phyloP scores from a whole-genome alignment of 2,329 filamentous ascomycete species.

The Aspergillus ustus region DNA sequence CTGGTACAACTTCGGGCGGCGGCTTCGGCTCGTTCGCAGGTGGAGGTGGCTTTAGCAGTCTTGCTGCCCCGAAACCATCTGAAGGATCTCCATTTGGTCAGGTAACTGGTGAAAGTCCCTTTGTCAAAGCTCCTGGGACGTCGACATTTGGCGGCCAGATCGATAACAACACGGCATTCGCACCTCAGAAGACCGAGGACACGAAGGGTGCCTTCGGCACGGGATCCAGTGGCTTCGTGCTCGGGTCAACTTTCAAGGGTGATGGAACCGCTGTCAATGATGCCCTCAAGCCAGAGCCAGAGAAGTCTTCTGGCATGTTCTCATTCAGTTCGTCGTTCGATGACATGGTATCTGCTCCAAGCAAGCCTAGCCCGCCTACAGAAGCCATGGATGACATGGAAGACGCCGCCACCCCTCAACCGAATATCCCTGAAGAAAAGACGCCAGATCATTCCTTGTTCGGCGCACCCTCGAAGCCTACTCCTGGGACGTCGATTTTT shows the following conservation, averaged over 20 bases:
- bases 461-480: slow-evolving; percentile 29
- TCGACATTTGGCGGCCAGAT: slow-evolving; percentile 38
- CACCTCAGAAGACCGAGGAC: slow-evolving; percentile 31
- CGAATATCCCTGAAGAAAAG: slow-evolving; percentile 28
- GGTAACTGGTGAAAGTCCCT: slow-evolving; percentile 29
- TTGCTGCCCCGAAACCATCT: slow-evolving; percentile 31
- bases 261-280: slow-evolving; percentile 48
- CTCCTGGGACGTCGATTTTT: slow-evolving; percentile 31
- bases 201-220: slow-evolving; percentile 37
- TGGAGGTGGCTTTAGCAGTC: slow-evolving; percentile 29
- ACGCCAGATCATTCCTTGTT: slow-evolving; percentile 31
- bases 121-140: slow-evolving; percentile 33
- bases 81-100: slow-evolving; percentile 34
- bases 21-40: slow-evolving; percentile 43
- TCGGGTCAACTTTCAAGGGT: slow-evolving; percentile 51
- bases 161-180: slow-evolving; percentile 32
- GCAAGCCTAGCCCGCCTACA: slow-evolving; percentile 37
- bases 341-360: slow-evolving; percentile 43
- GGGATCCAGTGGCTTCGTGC: slow-evolving; percentile 40
- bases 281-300: slow-evolving; percentile 44
- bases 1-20: slow-evolving; percentile 27
- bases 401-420: slow-evolving; percentile 30
- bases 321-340: slow-evolving; percentile 46
- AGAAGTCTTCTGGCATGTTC: slow-evolving; percentile 41
- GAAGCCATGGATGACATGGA: slow-evolving; percentile 46